Base-by-base conservation (phyloP, 805 yeast genomes). In the Sugiyamaella smithiae region DNA sequence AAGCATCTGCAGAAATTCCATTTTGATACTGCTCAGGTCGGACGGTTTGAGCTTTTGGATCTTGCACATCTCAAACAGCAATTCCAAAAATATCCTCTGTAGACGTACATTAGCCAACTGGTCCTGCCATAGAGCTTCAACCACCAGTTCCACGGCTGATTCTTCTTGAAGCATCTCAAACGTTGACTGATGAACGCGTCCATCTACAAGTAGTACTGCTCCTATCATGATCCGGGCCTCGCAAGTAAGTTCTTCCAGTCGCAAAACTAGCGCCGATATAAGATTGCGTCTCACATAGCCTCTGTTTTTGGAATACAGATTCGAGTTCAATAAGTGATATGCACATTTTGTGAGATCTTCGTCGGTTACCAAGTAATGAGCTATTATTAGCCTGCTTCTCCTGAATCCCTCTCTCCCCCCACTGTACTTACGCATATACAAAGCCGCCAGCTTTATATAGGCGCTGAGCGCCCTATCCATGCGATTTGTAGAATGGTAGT, bases 21-120 rank as follows among this genome's bases (percentile, higher is more conserved):
- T 64, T 41, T 74, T 73, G 35, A 83, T 62, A 12, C 63, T 49
- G 6, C 59, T 57, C 25, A 82, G 57, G 46, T 80, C 79, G 1
- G 66, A 65, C 2, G 62, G 48, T 1, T 67, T 62, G 32, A 82
- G 62, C 52, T 78, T 74, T 50, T 73, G 70, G 26, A 70, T 73
- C 52, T 76, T 72, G 61, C 84, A 75, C 53, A 80, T 62, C 56
- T 80, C 83, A 60, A 71, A 82, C 45, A 80, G 57, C 17, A 83
- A 63, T 55, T 77, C 82, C 59, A 82, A 60, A 49, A 75, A 71
- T 4, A 75, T 68, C 0, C 72, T 66, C 5, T 74, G 69, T 2
- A 73, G 59, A 52, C 72, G 68, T 43, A 66, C 66, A 55, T 59
- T 60, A 58, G 64, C 48, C 57, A 67, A 40, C 59, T 68, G 22